Conservation (phyloP, 179 eudicot genomes). For the Amaranthus tricolor region DNA sequence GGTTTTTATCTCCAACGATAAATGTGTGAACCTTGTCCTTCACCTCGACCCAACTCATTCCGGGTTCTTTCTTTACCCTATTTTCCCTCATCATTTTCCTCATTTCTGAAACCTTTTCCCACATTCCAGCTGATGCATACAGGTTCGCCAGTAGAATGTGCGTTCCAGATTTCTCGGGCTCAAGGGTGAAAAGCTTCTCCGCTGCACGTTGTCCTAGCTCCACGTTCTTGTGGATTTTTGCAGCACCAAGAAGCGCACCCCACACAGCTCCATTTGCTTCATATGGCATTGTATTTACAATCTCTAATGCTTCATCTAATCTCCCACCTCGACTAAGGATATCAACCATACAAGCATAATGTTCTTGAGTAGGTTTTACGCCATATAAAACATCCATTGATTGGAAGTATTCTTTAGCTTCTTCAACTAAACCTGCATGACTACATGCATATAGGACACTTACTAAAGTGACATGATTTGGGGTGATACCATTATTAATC, state of each 20-base stretch:
- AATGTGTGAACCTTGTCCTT: slow-evolving; percentile 65
- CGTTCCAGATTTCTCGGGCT: slow-evolving; percentile 76
- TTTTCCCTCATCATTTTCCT: slow-evolving; percentile 67
- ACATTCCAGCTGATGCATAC: slow-evolving; percentile 74
- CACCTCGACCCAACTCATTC: slow-evolving; percentile 89
- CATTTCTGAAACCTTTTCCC: slow-evolving; percentile 63
- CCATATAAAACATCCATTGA: slow-evolving; percentile 58
- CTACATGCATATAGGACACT: slow-evolving; percentile 74
- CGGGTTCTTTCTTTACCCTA: slow-evolving; percentile 81
- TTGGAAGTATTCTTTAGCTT: slow-evolving; percentile 57
- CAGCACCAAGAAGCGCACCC: slow-evolving; percentile 87
- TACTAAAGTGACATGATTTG: slow-evolving; percentile 73
- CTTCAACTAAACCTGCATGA: slow-evolving; percentile 72
- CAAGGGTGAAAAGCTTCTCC: slow-evolving; percentile 48
- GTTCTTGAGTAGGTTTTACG: slow-evolving; percentile 67
- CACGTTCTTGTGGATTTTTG: slow-evolving; percentile 64
- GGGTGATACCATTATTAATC: slow-evolving; percentile 47
- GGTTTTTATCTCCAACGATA: slow-evolving; percentile 69
- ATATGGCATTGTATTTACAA: slow-evolving; percentile 66
- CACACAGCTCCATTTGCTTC: slow-evolving; percentile 71
- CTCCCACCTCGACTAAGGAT: slow-evolving; percentile 70
- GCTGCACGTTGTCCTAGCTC: slow-evolving; percentile 68
- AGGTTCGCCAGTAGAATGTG: slow-evolving; percentile 75
- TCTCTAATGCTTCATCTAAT: slow-evolving; percentile 52
- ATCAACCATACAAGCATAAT: slow-evolving; percentile 87